Base-by-base conservation (phyloP, 2,329 filamentous ascomycete species). In the Ceratocystiopsis minuta region DNA sequence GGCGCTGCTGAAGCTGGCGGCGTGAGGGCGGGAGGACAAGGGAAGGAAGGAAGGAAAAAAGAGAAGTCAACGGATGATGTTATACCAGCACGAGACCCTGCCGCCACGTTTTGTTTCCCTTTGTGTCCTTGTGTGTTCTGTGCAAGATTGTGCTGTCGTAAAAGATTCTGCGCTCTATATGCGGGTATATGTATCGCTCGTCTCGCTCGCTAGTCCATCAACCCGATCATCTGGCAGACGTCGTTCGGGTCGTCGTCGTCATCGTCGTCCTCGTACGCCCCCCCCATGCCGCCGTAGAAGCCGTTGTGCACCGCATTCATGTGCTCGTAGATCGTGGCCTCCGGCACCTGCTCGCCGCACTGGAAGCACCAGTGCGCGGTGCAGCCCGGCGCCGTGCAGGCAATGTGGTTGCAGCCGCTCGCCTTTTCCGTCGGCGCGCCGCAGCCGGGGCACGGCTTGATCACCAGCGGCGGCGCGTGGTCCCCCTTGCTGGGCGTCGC, bases 371-470 rank as follows among this genome's bases (percentile, higher is more conserved):
- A 64, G 43, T 68, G 61, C 1, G 55, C 48, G 2, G 51, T 46
- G 43, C 66, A 70, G 14, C 36, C 44, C 0, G 36, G 33, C 0
- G 45, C 48, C 1, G 24, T 35, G 44, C 67, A 70, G 0, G 45
- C 49, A 45, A 70, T 63, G 47, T 69, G 64, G 46, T 67, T 60
- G 45, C 67, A 70, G 0, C 66, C 66, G 0, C 52, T 52, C 0
- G 42, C 50, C 54, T 67, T 68, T 45, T 66, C 57, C 2, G 68
- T 58, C 2, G 55, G 41, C 2, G 56, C 58, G 15, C 49, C 51
- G 46, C 66, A 67, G 14, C 48, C 49, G 0, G 60, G 63, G 34
- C 65, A 68, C 24, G n/a, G 7, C 39, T 31, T 37, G 43, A 38
- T 11, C 14, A 39, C 28, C 1, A 2, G 15, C 7, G 5, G 16